phyloP scores from a whole-genome alignment of 768 basidiomycete species.

The Termitomyces sp. region DNA sequence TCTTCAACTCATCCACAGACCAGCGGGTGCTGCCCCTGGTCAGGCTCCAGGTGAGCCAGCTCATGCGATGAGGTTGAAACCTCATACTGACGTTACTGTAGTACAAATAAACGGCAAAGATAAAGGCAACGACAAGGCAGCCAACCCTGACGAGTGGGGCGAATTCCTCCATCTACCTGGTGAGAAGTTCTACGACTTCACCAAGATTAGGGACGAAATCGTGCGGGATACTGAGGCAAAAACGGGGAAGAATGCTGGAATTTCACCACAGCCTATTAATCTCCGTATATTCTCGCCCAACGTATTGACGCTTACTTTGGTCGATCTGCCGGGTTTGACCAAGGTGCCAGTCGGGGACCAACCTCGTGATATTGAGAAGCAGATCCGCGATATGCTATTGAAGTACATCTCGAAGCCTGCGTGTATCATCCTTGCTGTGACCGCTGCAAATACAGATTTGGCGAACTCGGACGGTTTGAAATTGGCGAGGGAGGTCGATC shows the following conservation, averaged over 20 bases:
- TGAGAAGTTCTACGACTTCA: constrained; percentile 97
- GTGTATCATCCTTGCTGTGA: constrained; percentile 95
- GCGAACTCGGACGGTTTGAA: constrained; percentile 98
- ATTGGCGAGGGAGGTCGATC: constrained; percentile 94
- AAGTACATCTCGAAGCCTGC: constrained; percentile 95
- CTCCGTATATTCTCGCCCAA: constrained; percentile 96
- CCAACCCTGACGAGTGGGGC: constrained; percentile 96
- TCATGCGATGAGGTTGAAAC: constrained; percentile 1
- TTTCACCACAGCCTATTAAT: constrained; percentile 96
- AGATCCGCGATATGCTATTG: constrained; percentile 93
- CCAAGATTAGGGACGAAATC: constrained; percentile 95
- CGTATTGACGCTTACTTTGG: constrained; percentile 93
- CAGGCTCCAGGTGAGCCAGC: constrained; percentile 32
- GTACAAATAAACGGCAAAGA: constrained; percentile 41
- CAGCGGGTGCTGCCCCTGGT: constrained; percentile 37
- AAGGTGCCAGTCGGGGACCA: constrained; percentile 96
- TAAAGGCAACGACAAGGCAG: constrained; percentile 58
- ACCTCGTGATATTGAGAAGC: constrained; percentile 94
- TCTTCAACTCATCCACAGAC: constrained; percentile 90
- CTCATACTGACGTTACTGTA: constrained; percentile 19
- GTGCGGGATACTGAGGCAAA: constrained; percentile 96
- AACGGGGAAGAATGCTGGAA: constrained; percentile 97
- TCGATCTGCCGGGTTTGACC: constrained; percentile 95
- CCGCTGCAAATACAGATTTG: constrained; percentile 93
- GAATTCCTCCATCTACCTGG: constrained; percentile 96